These are phyloP conservation scores for Brassica balearica DNA, from an alignment of 441 rosid species.

Conservation along the genomic window DNA sequence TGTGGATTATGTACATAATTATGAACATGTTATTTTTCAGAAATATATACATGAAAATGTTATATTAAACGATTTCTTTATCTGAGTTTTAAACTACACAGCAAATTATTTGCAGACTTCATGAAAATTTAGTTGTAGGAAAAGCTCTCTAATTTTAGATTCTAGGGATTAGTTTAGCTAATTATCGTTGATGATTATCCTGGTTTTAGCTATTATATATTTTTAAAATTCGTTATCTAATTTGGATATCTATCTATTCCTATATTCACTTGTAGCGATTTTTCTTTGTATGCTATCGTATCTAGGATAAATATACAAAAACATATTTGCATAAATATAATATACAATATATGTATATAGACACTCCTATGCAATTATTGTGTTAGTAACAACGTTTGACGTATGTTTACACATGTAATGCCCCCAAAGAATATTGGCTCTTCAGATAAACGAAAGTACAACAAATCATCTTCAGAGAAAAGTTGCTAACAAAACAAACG, in stretches of 20 bases:
- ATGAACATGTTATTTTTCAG: not conserved
- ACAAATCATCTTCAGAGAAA: not conserved
- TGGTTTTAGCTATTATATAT: not conserved
- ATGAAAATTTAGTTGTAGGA: not conserved
- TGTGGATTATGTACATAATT: not conserved
- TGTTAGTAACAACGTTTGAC: not conserved
- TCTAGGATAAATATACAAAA: not conserved
- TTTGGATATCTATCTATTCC: not conserved
- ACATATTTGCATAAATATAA: not conserved
- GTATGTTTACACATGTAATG: not conserved
- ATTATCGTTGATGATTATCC: not conserved
- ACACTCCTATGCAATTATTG: not conserved
- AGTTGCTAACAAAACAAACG: not conserved
- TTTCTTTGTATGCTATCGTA: not conserved
- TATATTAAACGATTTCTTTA: not conserved
- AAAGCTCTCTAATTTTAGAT: not conserved
- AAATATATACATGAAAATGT: not conserved
- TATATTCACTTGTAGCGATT: not conserved
- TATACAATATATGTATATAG: not conserved
- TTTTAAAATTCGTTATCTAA: not conserved
- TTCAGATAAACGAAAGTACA: not conserved
- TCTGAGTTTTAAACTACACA: not conserved
- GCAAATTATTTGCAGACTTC: not conserved
- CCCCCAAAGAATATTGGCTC: conserved; percentile 1
- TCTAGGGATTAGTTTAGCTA: not conserved